Conservation (phyloP, 1,139 yeast genomes). For the Geotrichum siamense region DNA sequence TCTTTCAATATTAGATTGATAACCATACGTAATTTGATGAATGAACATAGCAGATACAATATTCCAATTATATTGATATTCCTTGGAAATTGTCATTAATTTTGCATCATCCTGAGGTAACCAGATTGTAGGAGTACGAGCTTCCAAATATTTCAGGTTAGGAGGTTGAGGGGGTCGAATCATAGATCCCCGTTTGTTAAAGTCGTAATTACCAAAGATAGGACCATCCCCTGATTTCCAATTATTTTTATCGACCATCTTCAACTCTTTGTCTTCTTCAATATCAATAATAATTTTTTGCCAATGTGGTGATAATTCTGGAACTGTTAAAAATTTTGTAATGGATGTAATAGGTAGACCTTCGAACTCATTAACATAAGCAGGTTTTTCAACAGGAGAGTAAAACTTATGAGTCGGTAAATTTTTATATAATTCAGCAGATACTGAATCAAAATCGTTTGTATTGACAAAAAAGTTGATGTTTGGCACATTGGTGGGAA, state of each 20-base stretch:
- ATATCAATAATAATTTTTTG: constrained; percentile 26
- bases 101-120: constrained; percentile 85
- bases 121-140: constrained; percentile 91
- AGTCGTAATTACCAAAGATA: constrained; percentile 20
- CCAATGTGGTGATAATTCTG: constrained; percentile 31
- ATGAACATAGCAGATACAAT: constrained; percentile 76
- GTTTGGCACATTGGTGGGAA: constrained; percentile 30
- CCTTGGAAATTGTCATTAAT: constrained; percentile 73
- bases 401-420: constrained; percentile 24
- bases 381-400: constrained; percentile 23
- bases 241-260: background rate
- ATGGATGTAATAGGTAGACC: constrained; percentile 30
- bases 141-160: constrained; percentile 63
- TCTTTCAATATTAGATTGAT: constrained; percentile 82
- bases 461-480: constrained; percentile 52
- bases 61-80: constrained; percentile 90
- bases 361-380: constrained; percentile 31
- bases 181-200: constrained; percentile 23
- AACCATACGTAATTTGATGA: constrained; percentile 55
- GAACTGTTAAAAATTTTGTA: constrained; percentile 31
- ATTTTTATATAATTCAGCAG: constrained; percentile 27
- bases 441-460: constrained; percentile 44
- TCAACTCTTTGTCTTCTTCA: constrained; percentile 4
- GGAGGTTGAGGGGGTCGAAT: constrained; percentile 79
- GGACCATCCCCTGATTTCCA: constrained; percentile 15